Percentiles rank a stretch among this genome's conserved stretches.
phyloP scores from a whole-genome alignment of 257 asterid species.

The Jaltomata sinuosa region DNA sequence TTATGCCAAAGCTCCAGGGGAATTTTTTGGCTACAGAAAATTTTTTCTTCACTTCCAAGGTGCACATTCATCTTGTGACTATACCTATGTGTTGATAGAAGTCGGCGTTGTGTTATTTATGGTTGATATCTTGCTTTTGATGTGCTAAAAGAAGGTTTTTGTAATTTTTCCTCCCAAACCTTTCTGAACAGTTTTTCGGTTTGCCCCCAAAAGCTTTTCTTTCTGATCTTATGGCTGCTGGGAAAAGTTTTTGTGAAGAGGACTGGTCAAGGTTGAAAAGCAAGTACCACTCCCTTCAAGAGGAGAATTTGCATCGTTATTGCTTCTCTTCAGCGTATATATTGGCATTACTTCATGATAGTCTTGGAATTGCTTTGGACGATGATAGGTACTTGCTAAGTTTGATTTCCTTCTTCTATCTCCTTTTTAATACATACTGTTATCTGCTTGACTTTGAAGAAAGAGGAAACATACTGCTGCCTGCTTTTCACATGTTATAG shows the following conservation, averaged over 20 bases:
- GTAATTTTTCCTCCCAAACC: background rate
- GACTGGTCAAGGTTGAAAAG: slow-evolving; percentile 71
- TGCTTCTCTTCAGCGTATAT: slow-evolving; percentile 97
- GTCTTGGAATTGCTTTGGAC: slow-evolving; percentile 83
- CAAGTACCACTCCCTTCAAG: slow-evolving; percentile 47
- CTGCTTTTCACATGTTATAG: background rate
- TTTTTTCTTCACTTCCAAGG: slow-evolving; percentile 91
- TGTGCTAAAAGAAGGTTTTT: background rate
- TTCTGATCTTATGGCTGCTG: slow-evolving; percentile 72
- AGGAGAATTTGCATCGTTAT: slow-evolving; percentile 71
- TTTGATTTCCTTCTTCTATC: background rate
- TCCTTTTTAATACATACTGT: background rate
- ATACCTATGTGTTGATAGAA: background rate
- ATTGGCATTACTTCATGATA: slow-evolving; percentile 89
- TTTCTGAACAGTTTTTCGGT: slow-evolving; percentile 65
- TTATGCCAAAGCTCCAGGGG: slow-evolving; percentile 82
- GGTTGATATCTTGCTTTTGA: background rate
- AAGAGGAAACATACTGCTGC: background rate
- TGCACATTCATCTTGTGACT: slow-evolving; percentile 3
- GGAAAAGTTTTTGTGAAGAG: slow-evolving; percentile 72
- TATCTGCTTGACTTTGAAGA: background rate
- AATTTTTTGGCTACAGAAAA: slow-evolving; percentile 91
- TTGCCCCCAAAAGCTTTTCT: slow-evolving; percentile 58
- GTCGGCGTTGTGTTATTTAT: background rate
- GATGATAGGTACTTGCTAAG: slow-evolving; percentile 50